Percentiles rank a stretch among this genome's conserved stretches.
phyloP scores from a whole-genome alignment of 2,329 filamentous ascomycete species.

The Talaromyces sp. region DNA sequence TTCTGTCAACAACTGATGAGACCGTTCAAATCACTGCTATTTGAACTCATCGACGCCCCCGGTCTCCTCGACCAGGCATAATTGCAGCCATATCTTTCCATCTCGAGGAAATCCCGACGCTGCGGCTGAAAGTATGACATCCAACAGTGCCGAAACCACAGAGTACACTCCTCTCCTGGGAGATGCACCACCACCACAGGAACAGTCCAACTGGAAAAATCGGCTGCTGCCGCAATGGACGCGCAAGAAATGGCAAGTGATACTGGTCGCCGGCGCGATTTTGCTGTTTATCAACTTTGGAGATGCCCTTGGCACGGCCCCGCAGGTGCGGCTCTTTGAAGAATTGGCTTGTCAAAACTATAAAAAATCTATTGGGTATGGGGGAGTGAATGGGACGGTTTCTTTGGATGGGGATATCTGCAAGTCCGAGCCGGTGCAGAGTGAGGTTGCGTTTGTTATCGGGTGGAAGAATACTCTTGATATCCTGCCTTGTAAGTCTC shows the following conservation, averaged over 20 bases:
- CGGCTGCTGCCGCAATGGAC: slow-evolving; percentile 6
- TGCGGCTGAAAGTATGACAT: neutral
- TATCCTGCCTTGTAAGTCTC: slow-evolving; percentile 16
- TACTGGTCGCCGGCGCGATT: slow-evolving; percentile 4
- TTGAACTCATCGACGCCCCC: no score
- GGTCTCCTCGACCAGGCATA: neutral
- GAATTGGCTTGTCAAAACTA: slow-evolving; percentile 20
- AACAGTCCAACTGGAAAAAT: neutral
- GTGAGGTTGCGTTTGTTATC: slow-evolving; percentile 23
- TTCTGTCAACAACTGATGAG: no score
- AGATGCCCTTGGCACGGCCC: slow-evolving; percentile 16
- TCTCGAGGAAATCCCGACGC: no score
- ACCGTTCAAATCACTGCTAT: no score
- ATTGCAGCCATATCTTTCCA: neutral
- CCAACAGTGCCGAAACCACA: neutral
- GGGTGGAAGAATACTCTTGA: slow-evolving; percentile 25
- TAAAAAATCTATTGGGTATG: neutral
- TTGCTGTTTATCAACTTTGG: slow-evolving; percentile 20
- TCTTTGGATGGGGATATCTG: slow-evolving; percentile 14
- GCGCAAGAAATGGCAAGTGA: slow-evolving; percentile 3
- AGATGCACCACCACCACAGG: neutral
- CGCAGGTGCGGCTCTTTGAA: slow-evolving; percentile 24
- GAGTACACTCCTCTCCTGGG: slow-evolving; percentile 6
- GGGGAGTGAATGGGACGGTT: neutral
- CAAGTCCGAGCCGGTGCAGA: slow-evolving; percentile 27